These are phyloP conservation scores for Talaromyces sp. DNA, from an alignment of 2,329 filamentous ascomycete genomes.

Conservation along the genomic window DNA sequence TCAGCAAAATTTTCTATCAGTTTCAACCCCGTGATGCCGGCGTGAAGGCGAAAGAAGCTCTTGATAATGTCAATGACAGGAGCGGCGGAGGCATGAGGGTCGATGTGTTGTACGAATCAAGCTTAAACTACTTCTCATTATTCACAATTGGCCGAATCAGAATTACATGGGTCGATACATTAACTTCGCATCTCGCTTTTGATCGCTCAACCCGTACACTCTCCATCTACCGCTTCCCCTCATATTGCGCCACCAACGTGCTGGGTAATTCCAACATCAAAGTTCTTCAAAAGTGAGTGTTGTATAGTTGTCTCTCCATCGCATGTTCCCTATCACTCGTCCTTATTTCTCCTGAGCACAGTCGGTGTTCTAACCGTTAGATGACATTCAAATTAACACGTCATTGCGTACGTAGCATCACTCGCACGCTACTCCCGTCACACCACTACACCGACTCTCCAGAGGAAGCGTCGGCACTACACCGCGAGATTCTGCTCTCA, in stretches of 20 bases:
- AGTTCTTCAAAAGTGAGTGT: neutral
- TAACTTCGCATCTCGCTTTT: constrained; percentile 7
- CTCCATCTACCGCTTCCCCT: constrained; percentile 7
- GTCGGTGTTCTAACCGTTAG: neutral
- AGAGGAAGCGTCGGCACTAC: neutral
- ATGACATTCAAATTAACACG: neutral
- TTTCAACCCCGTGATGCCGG: too few relatives aligned
- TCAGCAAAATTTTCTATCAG: neutral
- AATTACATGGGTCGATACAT: constrained; percentile 9
- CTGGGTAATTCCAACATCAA: neutral
- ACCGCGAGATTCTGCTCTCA: constrained; percentile 6
- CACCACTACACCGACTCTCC: neutral
- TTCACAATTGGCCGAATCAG: constrained; percentile 6
- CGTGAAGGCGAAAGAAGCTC: neutral
- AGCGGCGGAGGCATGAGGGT: neutral
- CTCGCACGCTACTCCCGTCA: neutral
- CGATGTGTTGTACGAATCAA: constrained; percentile 6
- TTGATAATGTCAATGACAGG: neutral
- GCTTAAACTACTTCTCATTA: constrained; percentile 6
- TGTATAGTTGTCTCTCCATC: too few relatives aligned
- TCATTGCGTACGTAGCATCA: neutral
- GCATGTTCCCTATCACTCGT: too few relatives aligned
- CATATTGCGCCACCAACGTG: constrained; percentile 1
- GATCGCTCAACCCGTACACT: constrained; percentile 3
- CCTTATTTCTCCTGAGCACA: neutral